Percentiles rank a stretch among this genome's conserved stretches.
Evolutionary conservation across 2,329 filamentous ascomycete genomes (phyloP).

Genomic region (Aspergillus sp.): DNA sequence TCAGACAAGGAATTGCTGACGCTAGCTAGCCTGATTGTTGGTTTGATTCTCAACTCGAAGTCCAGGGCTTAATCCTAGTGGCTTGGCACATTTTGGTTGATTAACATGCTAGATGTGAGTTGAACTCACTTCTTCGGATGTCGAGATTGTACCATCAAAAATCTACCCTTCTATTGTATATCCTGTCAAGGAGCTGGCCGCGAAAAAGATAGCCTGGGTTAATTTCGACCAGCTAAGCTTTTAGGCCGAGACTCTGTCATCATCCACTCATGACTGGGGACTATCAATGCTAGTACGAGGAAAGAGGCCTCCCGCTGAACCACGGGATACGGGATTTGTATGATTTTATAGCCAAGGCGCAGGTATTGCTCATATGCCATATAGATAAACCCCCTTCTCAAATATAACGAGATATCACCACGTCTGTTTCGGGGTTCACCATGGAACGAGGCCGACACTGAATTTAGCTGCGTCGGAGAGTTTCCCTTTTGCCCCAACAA

Average conservation of each 20-base stretch:
- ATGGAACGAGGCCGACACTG: neutral
- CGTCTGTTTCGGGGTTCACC: neutral
- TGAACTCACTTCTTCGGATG: neutral
- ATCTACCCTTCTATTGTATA: neutral
- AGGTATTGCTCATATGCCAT: neutral
- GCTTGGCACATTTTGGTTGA: neutral
- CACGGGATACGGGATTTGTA: neutral
- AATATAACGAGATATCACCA: neutral
- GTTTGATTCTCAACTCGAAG: slow-evolving; percentile 89
- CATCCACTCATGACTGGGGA: neutral
- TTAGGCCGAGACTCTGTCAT: neutral
- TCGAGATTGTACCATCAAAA: neutral
- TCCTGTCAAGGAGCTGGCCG: neutral
- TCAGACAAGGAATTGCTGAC: neutral
- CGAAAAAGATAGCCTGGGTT: neutral
- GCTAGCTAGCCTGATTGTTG: slow-evolving; percentile 74
- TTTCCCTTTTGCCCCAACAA: neutral
- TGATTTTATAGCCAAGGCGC: neutral
- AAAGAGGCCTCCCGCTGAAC: neutral
- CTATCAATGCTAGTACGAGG: neutral
- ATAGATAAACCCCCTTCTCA: neutral
- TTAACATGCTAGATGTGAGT: neutral
- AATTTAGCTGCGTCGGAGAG: neutral
- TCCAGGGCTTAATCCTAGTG: slow-evolving; percentile 32
- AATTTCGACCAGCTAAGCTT: neutral